Evolutionary conservation across 1,284 basidiomycete species (phyloP).

Genomic region (Moniliophthora roreri): DNA sequence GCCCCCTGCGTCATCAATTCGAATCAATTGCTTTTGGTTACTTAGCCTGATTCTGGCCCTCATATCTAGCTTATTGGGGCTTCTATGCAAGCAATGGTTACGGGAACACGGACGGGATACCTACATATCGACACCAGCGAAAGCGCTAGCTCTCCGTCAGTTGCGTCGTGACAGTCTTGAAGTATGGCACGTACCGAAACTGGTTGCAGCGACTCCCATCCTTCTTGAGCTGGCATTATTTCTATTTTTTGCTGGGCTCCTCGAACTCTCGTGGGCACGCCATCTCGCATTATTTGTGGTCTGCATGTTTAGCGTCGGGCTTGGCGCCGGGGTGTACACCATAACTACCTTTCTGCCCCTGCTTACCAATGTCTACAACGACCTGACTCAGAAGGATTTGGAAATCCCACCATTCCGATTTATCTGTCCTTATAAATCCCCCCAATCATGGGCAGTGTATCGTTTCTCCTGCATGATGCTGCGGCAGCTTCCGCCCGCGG

Average conservation of each 20-base stretch:
- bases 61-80: background rate
- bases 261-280: background rate
- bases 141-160: background rate
- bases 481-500: no score
- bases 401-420: background rate
- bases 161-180: background rate
- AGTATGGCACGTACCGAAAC: background rate
- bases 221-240: conserved; percentile 2
- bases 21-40: conserved; percentile 3
- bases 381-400: background rate
- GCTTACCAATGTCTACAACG: background rate
- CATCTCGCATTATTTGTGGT: background rate
- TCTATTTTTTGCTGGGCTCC: conserved; percentile 5
- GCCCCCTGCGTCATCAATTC: background rate
- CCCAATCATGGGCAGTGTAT: background rate
- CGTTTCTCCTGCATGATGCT: background rate
- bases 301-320: background rate
- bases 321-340: background rate
- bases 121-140: background rate
- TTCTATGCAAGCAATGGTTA: conserved; percentile 13
- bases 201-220: background rate
- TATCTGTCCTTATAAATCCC: background rate
- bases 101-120: conserved; percentile 7
- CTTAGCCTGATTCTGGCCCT: conserved; percentile 9
- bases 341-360: background rate